phyloP scores from a whole-genome alignment of 1,284 basidiomycete species.

The Heterobasidion parviporum region DNA sequence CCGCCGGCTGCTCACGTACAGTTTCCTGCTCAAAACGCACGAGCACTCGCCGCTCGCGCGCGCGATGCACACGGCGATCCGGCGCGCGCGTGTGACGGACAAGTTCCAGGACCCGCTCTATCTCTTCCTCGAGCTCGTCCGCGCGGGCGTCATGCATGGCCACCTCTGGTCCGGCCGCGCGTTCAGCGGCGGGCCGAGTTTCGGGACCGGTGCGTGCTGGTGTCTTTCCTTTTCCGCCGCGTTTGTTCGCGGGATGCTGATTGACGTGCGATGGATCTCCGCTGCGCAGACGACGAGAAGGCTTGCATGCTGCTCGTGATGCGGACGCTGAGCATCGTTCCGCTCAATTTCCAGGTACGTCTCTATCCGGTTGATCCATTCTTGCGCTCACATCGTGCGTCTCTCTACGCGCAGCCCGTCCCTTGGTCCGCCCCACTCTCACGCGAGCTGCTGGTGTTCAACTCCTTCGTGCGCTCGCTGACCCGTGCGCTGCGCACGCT shows the following conservation, averaged over 20 bases:
- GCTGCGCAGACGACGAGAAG: conserved; percentile 74
- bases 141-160: conserved; percentile 93
- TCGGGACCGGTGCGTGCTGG: conserved; percentile 63
- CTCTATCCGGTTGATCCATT: not conserved
- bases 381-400: not conserved
- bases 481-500: conserved; percentile 86
- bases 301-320: conserved; percentile 91
- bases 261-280: conserved; percentile 7
- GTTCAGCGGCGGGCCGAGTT: conserved; percentile 92
- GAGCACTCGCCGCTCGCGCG: conserved; percentile 85
- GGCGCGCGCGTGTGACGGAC: conserved; percentile 81
- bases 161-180: conserved; percentile 83
- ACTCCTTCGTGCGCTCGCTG: conserved; percentile 90
- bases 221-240: not conserved
- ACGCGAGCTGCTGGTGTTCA: conserved; percentile 95
- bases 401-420: conserved; percentile 41
- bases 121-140: conserved; percentile 85
- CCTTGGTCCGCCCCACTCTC: conserved; percentile 94
- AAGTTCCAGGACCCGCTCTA: conserved; percentile 98
- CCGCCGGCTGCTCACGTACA: conserved; percentile 21
- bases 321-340: conserved; percentile 91
- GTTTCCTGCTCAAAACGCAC: conserved; percentile 85
- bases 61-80: conserved; percentile 81
- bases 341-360: conserved; percentile 84
- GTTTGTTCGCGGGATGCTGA: conserved; percentile 4